Evolutionary conservation across 345 rosid genomes (phyloP).

Genomic region (Jatropha curcas): DNA sequence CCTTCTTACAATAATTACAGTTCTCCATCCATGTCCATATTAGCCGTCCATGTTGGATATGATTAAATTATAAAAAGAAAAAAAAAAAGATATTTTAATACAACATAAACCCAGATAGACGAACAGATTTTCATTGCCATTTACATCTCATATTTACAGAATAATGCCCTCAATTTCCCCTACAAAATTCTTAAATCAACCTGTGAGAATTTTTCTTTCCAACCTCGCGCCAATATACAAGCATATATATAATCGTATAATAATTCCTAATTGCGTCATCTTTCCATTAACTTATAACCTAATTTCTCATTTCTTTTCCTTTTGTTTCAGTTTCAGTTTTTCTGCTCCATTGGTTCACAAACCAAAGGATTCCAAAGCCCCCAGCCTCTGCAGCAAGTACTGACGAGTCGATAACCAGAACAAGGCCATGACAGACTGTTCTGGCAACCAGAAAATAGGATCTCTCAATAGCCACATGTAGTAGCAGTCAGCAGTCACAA

Average conservation of each 20-base stretch:
- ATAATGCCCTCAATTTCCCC: constrained; percentile 40
- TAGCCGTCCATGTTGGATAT: too few relatives aligned
- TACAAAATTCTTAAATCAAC: constrained; percentile 47
- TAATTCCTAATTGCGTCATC: constrained; percentile 8
- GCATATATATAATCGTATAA: background rate
- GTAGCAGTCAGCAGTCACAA: too few relatives aligned
- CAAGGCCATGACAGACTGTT: background rate
- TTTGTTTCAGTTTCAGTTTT: background rate
- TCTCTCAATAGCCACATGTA: constrained; percentile 8
- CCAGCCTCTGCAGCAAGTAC: too few relatives aligned
- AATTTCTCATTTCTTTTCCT: background rate
- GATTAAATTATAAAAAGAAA: too few relatives aligned
- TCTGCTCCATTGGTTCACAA: background rate
- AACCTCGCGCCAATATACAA: constrained; percentile 13
- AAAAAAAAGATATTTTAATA: too few relatives aligned
- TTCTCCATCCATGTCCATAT: too few relatives aligned
- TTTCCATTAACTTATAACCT: background rate
- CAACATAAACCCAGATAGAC: background rate
- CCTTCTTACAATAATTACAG: too few relatives aligned
- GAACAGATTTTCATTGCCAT: constrained; percentile 35
- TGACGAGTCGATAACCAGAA: background rate
- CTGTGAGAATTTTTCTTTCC: constrained; percentile 6
- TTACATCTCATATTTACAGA: constrained; percentile 68
- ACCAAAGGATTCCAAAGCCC: too few relatives aligned
- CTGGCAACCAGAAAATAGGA: background rate